These are phyloP conservation scores for Cydonia oblonga DNA, from an alignment of 331 rosid species.

Conservation along the genomic window DNA sequence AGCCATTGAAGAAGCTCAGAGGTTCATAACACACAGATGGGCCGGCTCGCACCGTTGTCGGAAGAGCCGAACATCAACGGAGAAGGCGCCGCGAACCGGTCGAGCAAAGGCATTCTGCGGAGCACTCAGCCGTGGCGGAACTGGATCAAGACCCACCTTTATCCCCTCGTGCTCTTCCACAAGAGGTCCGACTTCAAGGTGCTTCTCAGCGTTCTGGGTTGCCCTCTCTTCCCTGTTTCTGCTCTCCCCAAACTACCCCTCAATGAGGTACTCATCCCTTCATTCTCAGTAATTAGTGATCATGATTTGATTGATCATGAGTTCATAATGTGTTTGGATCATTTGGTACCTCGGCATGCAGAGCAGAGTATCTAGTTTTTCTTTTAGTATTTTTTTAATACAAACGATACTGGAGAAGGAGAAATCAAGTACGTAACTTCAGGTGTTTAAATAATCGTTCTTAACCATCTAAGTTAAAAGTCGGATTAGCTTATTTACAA, in stretches of 20 bases:
- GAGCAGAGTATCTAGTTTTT: too few species aligned
- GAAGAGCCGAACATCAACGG: conserved; percentile 70
- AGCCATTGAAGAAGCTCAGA: not conserved
- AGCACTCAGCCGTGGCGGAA: conserved; percentile 57
- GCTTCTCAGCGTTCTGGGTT: conserved; percentile 81
- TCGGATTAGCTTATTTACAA: too few species aligned
- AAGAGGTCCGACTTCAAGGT: conserved; percentile 65
- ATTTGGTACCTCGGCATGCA: not conserved
- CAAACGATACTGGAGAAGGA: not conserved
- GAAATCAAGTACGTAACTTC: too few species aligned
- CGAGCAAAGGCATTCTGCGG: conserved; percentile 32
- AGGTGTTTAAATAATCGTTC: too few species aligned
- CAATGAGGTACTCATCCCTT: conserved; percentile 38
- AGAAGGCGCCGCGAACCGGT: conserved; percentile 25
- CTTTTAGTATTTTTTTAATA: too few species aligned
- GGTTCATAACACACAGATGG: conserved; percentile 21
- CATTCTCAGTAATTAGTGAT: too few species aligned
- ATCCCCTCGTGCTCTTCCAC: conserved; percentile 33
- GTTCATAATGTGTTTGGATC: not conserved
- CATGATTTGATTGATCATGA: too few species aligned
- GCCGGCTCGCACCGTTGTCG: conserved; percentile 64
- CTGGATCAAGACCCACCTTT: conserved; percentile 74
- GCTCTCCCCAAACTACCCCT: conserved; percentile 29
- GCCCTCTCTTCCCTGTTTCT: conserved; percentile 82
- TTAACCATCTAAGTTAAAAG: not conserved